Percentiles rank a stretch among this genome's conserved stretches.
These are phyloP conservation scores for Alternaria atra DNA, from an alignment of 2,329 filamentous ascomycete species.

Conservation along the genomic window DNA sequence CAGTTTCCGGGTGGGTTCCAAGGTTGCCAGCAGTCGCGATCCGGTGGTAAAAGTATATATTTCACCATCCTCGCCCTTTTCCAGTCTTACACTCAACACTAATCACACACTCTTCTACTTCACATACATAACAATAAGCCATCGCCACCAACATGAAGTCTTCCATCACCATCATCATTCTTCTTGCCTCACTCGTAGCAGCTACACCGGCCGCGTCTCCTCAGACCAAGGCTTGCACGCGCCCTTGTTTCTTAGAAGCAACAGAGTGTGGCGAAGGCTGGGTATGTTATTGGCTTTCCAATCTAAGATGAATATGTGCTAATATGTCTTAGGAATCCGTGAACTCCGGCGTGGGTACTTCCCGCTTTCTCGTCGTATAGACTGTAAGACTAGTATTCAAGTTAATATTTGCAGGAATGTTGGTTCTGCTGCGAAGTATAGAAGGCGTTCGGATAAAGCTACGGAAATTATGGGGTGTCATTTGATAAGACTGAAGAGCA, in stretches of 20 bases:
- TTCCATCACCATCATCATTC: not conserved
- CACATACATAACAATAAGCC: not conserved
- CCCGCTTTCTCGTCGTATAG: too few relatives aligned
- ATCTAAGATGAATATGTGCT: not conserved
- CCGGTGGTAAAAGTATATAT: not conserved
- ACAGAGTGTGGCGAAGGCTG: not conserved
- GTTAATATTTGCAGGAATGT: not conserved
- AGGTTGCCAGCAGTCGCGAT: not conserved
- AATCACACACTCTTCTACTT: not conserved
- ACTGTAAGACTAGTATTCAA: not conserved
- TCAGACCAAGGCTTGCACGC: not conserved
- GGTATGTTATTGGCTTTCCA: not conserved
- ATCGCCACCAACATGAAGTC: not conserved
- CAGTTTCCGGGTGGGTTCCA: not conserved
- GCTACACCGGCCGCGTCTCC: not conserved
- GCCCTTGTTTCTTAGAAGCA: not conserved
- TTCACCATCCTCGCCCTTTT: not conserved
- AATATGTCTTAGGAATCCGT: not conserved
- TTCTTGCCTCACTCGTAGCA: not conserved
- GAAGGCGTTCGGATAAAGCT: not conserved
- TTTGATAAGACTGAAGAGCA: not conserved
- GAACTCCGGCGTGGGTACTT: conserved; percentile 1
- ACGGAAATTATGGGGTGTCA: not conserved
- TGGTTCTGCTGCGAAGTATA: conserved; percentile 1
- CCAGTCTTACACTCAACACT: not conserved